A percentile compares a stretch with the other conserved stretches of the same genome.
Evolutionary conservation across 2,329 filamentous ascomycete genomes (phyloP).

Genomic region (Cytospora chrysosperma): DNA sequence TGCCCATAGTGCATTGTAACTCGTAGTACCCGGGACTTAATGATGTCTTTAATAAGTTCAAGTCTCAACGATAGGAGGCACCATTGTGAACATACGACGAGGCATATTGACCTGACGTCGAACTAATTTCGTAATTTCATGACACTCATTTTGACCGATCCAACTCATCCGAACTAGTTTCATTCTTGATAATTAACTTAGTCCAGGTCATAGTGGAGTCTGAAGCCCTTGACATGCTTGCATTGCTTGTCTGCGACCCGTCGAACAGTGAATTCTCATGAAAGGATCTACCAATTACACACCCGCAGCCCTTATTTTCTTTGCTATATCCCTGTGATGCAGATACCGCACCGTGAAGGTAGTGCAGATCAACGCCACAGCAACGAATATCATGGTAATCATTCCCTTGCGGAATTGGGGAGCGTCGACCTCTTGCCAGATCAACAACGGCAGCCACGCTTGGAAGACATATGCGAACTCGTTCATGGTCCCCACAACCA

Average conservation of each 20-base stretch:
- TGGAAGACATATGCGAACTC: constrained; percentile 69
- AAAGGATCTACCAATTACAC: not conserved
- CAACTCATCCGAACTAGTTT: too few species aligned
- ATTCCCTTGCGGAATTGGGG: constrained; percentile 14
- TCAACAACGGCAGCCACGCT: constrained; percentile 65
- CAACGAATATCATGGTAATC: constrained; percentile 17
- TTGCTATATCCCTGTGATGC: constrained; percentile 1
- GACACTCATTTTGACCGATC: too few species aligned
- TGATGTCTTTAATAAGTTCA: too few species aligned
- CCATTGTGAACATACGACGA: too few species aligned
- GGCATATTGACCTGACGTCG: too few species aligned
- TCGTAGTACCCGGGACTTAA: too few species aligned
- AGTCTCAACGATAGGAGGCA: too few species aligned
- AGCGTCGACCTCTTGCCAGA: constrained; percentile 58
- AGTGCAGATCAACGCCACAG: not conserved
- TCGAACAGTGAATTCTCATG: not conserved
- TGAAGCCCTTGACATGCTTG: too few species aligned
- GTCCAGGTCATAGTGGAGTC: too few species aligned
- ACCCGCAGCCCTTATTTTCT: not conserved
- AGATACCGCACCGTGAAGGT: constrained; percentile 7
- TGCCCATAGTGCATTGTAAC: too few species aligned
- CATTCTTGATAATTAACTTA: too few species aligned
- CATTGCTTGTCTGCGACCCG: not conserved
- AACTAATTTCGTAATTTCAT: too few species aligned
- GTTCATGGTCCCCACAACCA: constrained; percentile 67